phyloP scores from a whole-genome alignment of 768 basidiomycete genomes.

The Mycena leptocephala region DNA sequence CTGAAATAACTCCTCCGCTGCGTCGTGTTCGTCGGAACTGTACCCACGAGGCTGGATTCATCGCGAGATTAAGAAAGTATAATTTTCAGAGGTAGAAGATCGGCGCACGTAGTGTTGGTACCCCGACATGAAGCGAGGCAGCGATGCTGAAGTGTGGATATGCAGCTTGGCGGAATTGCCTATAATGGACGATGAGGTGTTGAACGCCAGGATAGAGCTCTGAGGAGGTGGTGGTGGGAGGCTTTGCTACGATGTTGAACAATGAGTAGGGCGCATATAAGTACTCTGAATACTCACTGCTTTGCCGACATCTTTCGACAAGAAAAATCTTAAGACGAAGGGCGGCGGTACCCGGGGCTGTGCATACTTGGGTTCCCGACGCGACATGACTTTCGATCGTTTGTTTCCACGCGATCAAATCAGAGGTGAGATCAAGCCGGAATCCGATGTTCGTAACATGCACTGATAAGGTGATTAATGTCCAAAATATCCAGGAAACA shows the following conservation, averaged over 20 bases:
- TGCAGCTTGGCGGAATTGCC: slow-evolving; percentile 36
- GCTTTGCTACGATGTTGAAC: slow-evolving; percentile 32
- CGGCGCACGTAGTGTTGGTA: slow-evolving; percentile 34
- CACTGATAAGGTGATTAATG: not conserved
- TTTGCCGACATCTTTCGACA: slow-evolving; percentile 29
- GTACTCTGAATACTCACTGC: slow-evolving; percentile 28
- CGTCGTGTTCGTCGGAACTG: slow-evolving; percentile 23
- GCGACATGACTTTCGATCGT: slow-evolving; percentile 22
- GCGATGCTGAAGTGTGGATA: slow-evolving; percentile 27
- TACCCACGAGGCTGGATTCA: slow-evolving; percentile 29
- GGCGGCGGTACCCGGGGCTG: not conserved
- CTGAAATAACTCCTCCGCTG: slow-evolving; percentile 24
- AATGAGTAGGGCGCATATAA: slow-evolving; percentile 21
- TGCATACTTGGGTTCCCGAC: too few species aligned
- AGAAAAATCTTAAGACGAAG: slow-evolving; percentile 3
- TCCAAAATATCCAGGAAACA: not conserved
- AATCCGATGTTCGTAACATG: too few species aligned
- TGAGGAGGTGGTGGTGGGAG: slow-evolving; percentile 4
- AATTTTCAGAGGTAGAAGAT: not conserved
- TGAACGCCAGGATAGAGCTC: not conserved
- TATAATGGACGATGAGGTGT: slow-evolving; percentile 24
- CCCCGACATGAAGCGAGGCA: slow-evolving; percentile 40
- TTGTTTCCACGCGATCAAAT: slow-evolving; percentile 18
- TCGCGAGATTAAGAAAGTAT: slow-evolving; percentile 15
- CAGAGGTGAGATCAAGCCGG: too few species aligned